Conservation (phyloP, 176 grass and related monocot species). For the Rhynchospora breviuscula region DNA sequence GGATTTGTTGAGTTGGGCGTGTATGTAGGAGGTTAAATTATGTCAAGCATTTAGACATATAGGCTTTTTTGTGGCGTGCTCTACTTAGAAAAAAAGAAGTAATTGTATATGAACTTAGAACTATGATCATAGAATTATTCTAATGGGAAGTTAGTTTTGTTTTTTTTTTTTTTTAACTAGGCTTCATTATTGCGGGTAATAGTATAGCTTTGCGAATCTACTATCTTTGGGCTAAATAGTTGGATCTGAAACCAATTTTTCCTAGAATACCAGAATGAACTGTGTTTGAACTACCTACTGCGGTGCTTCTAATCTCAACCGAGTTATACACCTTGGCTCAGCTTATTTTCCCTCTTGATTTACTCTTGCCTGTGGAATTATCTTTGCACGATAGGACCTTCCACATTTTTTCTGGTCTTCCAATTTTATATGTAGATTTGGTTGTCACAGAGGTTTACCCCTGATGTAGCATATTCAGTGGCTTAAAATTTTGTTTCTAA, state of each 20-base stretch:
- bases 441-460: too few relatives aligned
- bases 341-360: not conserved
- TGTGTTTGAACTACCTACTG: too few relatives aligned
- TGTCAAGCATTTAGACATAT: constrained; percentile 14
- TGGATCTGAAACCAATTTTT: too few relatives aligned
- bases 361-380: not conserved
- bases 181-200: not conserved
- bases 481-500: not conserved
- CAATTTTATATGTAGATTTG: not conserved
- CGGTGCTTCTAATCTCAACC: too few relatives aligned
- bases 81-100: not conserved
- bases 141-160: not conserved
- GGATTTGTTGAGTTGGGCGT: not conserved
- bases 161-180: not conserved
- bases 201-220: not conserved
- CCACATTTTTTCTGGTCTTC: not conserved
- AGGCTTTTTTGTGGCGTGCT: constrained; percentile 1
- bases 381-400: not conserved
- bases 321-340: too few relatives aligned
- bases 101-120: constrained; percentile 26
- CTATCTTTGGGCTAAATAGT: not conserved
- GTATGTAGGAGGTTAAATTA: constrained; percentile 25
- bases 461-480: not conserved
- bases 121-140: not conserved
- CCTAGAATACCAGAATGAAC: too few relatives aligned